Evolutionary conservation across 306 rosid genomes (phyloP).

Genomic region (Oemleria cerasiformis): DNA sequence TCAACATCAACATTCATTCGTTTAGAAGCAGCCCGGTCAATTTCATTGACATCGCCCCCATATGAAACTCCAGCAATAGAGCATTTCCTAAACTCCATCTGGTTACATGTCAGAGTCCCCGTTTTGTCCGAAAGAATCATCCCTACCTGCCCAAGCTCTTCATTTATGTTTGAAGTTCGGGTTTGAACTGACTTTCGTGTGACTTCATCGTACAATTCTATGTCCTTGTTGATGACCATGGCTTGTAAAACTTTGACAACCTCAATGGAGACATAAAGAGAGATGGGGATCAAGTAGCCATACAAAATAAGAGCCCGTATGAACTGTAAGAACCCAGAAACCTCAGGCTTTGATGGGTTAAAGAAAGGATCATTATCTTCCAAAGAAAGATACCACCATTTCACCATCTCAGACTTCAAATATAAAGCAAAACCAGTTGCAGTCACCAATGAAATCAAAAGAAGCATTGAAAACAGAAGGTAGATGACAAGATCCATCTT

Average conservation of each 20-base stretch:
- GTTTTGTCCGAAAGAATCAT: constrained; percentile 34
- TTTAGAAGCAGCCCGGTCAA: constrained; percentile 26
- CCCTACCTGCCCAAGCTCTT: constrained; percentile 41
- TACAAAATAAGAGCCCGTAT: constrained; percentile 29
- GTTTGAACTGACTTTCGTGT: constrained; percentile 21
- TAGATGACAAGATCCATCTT: constrained; percentile 35
- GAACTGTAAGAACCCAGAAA: constrained; percentile 27
- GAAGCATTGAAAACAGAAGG: constrained; percentile 26
- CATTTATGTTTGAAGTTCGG: constrained; percentile 33
- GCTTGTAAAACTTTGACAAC: constrained; percentile 38
- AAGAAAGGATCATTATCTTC: constrained; percentile 10
- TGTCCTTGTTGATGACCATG: constrained; percentile 33
- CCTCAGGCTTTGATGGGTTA: background rate
- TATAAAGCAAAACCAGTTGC: constrained; percentile 10
- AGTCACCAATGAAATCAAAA: constrained; percentile 25
- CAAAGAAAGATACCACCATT: constrained; percentile 29
- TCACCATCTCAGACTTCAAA: constrained; percentile 14
- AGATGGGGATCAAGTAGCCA: constrained; percentile 41
- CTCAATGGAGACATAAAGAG: constrained; percentile 38
- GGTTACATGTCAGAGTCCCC: constrained; percentile 40
- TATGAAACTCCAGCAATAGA: constrained; percentile 38
- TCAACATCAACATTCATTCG: constrained; percentile 27
- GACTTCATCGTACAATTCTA: constrained; percentile 29
- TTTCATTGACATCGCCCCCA: constrained; percentile 28
- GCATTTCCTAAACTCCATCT: constrained; percentile 39